phyloP scores from a whole-genome alignment of 2,329 filamentous ascomycete genomes.

The Erysiphe pulchra region DNA sequence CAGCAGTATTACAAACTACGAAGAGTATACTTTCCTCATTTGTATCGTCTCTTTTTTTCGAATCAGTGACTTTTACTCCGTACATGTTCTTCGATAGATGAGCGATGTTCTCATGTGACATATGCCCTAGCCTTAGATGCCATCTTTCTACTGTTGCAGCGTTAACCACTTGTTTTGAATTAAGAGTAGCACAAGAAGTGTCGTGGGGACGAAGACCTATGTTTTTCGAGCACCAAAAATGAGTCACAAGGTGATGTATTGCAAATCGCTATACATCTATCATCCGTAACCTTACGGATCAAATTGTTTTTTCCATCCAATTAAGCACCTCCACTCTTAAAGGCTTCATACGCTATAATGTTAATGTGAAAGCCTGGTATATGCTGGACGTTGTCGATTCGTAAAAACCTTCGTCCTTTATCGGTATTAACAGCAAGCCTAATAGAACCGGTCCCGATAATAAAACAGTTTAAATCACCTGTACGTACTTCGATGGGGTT shows the following conservation, averaged over 20 bases:
- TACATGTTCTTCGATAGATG: not conserved
- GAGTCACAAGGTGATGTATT: not conserved
- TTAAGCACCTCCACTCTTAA: not conserved
- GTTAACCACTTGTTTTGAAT: not conserved
- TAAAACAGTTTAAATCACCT: not conserved
- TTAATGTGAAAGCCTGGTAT: not conserved
- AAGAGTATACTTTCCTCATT: not conserved
- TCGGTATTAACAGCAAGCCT: not conserved
- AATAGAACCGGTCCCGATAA: not conserved
- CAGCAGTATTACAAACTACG: not conserved
- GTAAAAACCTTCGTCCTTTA: not conserved
- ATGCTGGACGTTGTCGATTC: not conserved
- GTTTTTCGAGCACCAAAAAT: not conserved
- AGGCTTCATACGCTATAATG: not conserved
- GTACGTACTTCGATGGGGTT: not conserved
- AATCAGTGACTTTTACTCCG: not conserved
- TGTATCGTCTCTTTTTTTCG: not conserved
- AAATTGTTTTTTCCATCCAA: not conserved
- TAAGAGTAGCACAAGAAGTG: not conserved
- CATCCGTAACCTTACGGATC: not conserved
- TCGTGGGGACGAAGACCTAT: not conserved
- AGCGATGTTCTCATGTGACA: not conserved
- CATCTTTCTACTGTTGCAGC: not conserved
- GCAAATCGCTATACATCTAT: not conserved
- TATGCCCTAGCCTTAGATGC: not conserved